Percentiles rank a stretch among this genome's conserved stretches.
These are phyloP conservation scores for Aureobasidium lini DNA, from an alignment of 2,329 filamentous ascomycete genomes.

Conservation along the genomic window DNA sequence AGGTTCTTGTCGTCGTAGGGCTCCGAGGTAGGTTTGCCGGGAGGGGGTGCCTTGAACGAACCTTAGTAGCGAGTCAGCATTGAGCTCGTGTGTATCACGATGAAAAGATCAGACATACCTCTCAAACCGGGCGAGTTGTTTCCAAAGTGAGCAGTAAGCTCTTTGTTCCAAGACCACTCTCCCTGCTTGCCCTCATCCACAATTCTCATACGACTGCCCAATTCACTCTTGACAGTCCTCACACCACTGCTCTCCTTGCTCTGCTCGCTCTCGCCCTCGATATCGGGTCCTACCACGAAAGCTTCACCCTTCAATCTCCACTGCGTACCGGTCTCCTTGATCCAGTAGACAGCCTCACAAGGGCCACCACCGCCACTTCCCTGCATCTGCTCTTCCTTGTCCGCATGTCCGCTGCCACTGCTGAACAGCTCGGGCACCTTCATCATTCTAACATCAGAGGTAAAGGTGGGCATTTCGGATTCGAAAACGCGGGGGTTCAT, in stretches of 20 bases:
- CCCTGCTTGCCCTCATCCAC: constrained; percentile 36
- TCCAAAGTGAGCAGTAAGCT: constrained; percentile 82
- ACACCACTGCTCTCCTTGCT: constrained; percentile 48
- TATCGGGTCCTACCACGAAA: constrained; percentile 66
- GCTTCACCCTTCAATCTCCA: constrained; percentile 77
- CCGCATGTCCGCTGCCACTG: constrained; percentile 40
- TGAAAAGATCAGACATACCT: constrained; percentile 36
- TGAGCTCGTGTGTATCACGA: not conserved
- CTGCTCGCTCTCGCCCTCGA: constrained; percentile 45
- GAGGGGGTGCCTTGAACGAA: constrained; percentile 56
- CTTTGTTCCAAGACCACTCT: constrained; percentile 69
- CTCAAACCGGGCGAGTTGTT: constrained; percentile 78
- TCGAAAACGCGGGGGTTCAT: constrained; percentile 64
- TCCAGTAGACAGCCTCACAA: constrained; percentile 83
- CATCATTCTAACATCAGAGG: constrained; percentile 80
- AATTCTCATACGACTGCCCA: constrained; percentile 57
- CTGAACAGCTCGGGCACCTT: constrained; percentile 67
- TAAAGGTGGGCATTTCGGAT: constrained; percentile 73
- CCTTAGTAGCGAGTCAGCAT: constrained; percentile 31
- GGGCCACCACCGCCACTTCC: constrained; percentile 57
- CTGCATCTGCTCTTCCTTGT: constrained; percentile 34
- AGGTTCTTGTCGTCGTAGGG: constrained; percentile 37
- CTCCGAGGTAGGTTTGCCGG: constrained; percentile 38
- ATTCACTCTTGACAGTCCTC: constrained; percentile 50
- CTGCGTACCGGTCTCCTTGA: constrained; percentile 61